phyloP scores from a whole-genome alignment of 1,139 yeast genomes.

The Yamadazyma songkhlaensis region DNA sequence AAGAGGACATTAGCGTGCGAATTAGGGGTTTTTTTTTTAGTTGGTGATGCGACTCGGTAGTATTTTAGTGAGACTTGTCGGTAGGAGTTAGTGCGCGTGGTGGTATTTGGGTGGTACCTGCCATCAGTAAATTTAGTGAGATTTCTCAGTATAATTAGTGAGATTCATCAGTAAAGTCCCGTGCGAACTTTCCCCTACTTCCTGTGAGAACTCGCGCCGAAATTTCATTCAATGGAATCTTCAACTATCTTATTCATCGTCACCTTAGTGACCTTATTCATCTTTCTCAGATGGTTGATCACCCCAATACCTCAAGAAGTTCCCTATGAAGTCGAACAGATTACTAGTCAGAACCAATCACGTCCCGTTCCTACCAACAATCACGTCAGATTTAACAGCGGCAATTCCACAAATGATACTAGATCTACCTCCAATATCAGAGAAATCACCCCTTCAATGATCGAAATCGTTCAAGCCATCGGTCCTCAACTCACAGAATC shows the following conservation, averaged over 20 bases:
- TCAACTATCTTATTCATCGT: conserved; percentile 52
- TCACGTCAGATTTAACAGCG: background rate
- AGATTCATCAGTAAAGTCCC: too few relatives aligned
- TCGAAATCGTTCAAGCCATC: conserved; percentile 78
- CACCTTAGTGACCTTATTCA: conserved; percentile 48
- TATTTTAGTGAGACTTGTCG: too few relatives aligned
- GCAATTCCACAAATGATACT: background rate
- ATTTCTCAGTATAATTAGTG: too few relatives aligned
- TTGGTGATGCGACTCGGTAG: too few relatives aligned
- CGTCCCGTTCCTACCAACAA: conserved; percentile 3
- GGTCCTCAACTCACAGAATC: conserved; percentile 71
- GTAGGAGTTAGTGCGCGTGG: too few relatives aligned
- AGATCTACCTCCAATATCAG: conserved; percentile 32
- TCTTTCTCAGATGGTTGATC: conserved; percentile 61
- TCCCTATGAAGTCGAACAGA: conserved; percentile 23
- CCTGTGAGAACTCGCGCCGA: too few relatives aligned
- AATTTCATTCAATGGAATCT: conserved; percentile 39
- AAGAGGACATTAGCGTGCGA: too few relatives aligned
- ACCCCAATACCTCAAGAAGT: conserved; percentile 45
- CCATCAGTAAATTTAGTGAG: too few relatives aligned
- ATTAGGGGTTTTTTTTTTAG: too few relatives aligned
- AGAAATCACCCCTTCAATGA: conserved; percentile 73
- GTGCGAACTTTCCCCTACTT: too few relatives aligned
- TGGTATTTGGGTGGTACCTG: too few relatives aligned
- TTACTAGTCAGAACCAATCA: conserved; percentile 6